phyloP scores from a whole-genome alignment of 108 stramenopile species.

The Parietichytrium sp. region DNA sequence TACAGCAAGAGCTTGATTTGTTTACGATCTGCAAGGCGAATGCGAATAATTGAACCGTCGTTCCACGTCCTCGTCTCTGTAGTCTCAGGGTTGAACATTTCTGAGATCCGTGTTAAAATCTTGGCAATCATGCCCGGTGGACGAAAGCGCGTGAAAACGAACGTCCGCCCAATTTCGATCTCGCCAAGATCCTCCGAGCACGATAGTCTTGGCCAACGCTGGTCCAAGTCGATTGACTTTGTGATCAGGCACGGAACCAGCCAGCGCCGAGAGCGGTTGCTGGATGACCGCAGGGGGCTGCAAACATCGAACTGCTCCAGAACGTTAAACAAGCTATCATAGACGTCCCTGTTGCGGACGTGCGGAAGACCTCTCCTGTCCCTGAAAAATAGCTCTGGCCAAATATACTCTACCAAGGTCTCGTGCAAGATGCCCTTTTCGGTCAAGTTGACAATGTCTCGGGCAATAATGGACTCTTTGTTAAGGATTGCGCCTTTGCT shows the following conservation, averaged over 20 bases:
- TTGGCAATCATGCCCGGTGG: slow-evolving; percentile 14
- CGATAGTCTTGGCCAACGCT: slow-evolving; percentile 14
- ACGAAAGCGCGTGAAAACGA: slow-evolving; percentile 2
- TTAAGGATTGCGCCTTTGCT: no score
- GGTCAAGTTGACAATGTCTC: background rate
- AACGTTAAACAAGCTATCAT: background rate
- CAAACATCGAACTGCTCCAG: slow-evolving; percentile 32
- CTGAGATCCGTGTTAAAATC: background rate
- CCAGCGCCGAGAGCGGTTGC: background rate
- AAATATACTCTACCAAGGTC: background rate
- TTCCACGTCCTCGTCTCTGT: background rate
- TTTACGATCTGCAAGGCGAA: background rate
- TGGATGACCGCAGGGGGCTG: background rate
- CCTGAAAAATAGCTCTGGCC: background rate
- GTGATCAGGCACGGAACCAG: slow-evolving; percentile 27
- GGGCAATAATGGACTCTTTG: no score
- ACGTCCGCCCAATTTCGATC: slow-evolving; percentile 2
- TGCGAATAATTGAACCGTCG: background rate
- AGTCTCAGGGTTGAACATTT: background rate
- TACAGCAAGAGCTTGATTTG: background rate
- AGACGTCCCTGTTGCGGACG: background rate
- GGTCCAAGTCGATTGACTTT: background rate
- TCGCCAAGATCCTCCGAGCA: background rate
- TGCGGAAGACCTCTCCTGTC: background rate
- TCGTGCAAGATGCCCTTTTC: slow-evolving; percentile 6